Evolutionary conservation across 345 rosid species (phyloP).

Genomic region (Linum tenue): DNA sequence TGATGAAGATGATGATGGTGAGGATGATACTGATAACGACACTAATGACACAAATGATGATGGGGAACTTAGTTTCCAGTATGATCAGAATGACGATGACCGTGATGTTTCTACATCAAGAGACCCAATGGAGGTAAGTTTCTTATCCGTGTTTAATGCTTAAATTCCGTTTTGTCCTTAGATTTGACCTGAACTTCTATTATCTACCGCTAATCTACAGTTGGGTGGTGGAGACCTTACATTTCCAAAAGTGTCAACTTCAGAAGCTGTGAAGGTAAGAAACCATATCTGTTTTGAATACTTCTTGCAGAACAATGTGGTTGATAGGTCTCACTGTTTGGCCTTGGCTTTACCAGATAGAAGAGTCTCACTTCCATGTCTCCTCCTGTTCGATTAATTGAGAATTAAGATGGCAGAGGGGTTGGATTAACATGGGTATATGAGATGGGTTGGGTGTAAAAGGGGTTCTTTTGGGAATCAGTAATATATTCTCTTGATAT

Average conservation of each 20-base stretch:
- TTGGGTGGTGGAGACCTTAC: conserved; percentile 54
- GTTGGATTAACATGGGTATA: too few species aligned
- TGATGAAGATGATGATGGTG: conserved; percentile 5
- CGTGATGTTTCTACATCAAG: conserved; percentile 35
- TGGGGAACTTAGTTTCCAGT: conserved; percentile 79
- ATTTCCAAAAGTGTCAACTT: conserved; percentile 40
- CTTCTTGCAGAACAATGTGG: neutral
- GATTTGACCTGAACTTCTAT: neutral
- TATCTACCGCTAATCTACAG: conserved; percentile 31
- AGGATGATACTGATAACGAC: conserved; percentile 7
- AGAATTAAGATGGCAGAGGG: too few species aligned
- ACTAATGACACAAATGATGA: conserved; percentile 40
- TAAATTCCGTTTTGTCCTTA: conserved; percentile 11
- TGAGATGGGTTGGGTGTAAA: too few species aligned
- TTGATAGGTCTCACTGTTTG: too few species aligned
- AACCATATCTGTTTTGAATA: neutral
- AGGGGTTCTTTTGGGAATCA: too few species aligned
- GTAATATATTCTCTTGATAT: too few species aligned
- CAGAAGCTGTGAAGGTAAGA: conserved; percentile 44
- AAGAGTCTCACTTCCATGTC: too few species aligned
- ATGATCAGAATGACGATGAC: conserved; percentile 41
- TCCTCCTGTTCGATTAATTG: too few species aligned
- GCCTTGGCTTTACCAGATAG: too few species aligned
- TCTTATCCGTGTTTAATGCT: conserved; percentile 2
- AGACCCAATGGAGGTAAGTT: conserved; percentile 57